These are phyloP conservation scores for Rutstroemia sp. DNA, from an alignment of 2,329 filamentous ascomycete species.

Conservation along the genomic window DNA sequence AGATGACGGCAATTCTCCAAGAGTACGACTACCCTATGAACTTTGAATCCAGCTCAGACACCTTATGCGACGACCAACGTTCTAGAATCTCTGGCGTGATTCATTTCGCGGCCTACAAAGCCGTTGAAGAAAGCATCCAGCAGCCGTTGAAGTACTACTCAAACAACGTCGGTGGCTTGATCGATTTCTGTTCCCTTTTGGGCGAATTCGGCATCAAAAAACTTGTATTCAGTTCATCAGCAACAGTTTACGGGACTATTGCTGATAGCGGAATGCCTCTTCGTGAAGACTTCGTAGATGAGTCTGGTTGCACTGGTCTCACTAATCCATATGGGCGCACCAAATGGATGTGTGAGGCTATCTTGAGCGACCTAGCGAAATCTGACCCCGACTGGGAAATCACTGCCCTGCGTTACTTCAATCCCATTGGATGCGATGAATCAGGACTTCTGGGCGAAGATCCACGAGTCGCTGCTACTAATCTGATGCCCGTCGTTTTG, in stretches of 20 bases:
- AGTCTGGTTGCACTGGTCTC: conserved; percentile 46
- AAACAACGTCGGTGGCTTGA: conserved; percentile 59
- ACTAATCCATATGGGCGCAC: conserved; percentile 60
- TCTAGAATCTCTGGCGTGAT: conserved; percentile 53
- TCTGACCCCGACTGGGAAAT: conserved; percentile 56
- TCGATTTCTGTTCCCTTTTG: conserved; percentile 50
- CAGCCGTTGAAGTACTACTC: conserved; percentile 56
- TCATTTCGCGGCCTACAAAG: conserved; percentile 60
- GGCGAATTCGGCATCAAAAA: conserved; percentile 54
- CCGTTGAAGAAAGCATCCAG: conserved; percentile 46
- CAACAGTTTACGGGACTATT: conserved; percentile 56
- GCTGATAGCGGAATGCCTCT: conserved; percentile 43
- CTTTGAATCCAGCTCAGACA: conserved; percentile 4
- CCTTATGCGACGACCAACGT: conserved; percentile 5
- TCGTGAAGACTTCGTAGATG: conserved; percentile 43
- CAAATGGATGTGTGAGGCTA: conserved; percentile 62
- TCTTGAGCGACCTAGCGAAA: conserved; percentile 52
- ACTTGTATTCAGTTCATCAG: conserved; percentile 61
- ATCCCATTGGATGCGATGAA: conserved; percentile 58
- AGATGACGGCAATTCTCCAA: conserved; percentile 22
- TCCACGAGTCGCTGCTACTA: conserved; percentile 52
- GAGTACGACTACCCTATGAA: conserved; percentile 13
- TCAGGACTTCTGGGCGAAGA: conserved; percentile 58
- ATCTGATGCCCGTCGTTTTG: conserved; percentile 57
- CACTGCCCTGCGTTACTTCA: conserved; percentile 59